Evolutionary conservation across 345 rosid species (phyloP), one percentile per base, ranked within the genome.

Genomic region (Eucalyptus lansdowneana): DNA sequence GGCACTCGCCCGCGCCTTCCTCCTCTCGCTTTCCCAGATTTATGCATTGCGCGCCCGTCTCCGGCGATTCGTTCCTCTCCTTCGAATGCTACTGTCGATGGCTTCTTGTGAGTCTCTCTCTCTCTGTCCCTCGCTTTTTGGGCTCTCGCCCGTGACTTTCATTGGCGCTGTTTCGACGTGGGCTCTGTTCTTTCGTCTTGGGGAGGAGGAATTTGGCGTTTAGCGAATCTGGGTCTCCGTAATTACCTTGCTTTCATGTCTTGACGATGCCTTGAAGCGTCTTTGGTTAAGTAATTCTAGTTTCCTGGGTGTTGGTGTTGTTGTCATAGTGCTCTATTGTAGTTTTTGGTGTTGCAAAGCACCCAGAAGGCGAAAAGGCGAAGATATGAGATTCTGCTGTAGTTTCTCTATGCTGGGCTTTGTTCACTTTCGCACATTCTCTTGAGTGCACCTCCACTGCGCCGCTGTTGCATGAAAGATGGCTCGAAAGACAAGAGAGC

Each of bases 21-120:
- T 40, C 24, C 45, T 37, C 12, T 40, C 7, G 24, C 27, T 19
- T 37, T 22, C 44, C 44, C 29, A 76, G 85, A 11, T 76, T 76
- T 40, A 76, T 40, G 85, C 85, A 37, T 40, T 40, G 85, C 85
- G 13, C 47, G 2, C 47, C 83, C 29, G 47, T 76, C 29, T 27
- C 47, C 44, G 85, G 85, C 24, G 11, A 37, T 76, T 76, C 83
- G 27, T 76, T 76, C 47, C 83, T 40, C 47, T 76, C 27, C 47
- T 40, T 76, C 90, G 60, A 24, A 54, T 69, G 22, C 50, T 86
- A 86, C 54, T 88, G 80, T 89, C 91, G 16, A 93, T 93, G 95
- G 93, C 94, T 87, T 92, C 94, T 67, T 91, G 95, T 93, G 62
- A 93, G 93, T 90, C 83, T 42, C 65, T n/a, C 88, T 86, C 88